Percentiles rank a stretch among this genome's conserved stretches.
Evolutionary conservation across 2,329 filamentous ascomycete species (phyloP).

Genomic region (Epicoccum sorghinum): DNA sequence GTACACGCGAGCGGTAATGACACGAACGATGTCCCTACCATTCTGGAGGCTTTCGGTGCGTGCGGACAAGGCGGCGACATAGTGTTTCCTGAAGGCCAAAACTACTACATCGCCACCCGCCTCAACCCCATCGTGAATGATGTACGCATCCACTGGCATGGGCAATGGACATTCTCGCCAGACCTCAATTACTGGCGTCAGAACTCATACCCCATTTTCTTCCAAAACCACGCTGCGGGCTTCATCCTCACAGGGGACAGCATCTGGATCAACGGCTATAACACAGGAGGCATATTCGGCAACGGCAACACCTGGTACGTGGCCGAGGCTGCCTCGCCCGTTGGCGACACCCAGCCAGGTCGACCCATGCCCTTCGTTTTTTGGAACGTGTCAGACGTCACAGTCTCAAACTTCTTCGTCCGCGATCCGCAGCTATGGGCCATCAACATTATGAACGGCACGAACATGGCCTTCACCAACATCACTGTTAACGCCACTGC

Average conservation of each 20-base stretch:
- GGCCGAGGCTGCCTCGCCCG: slow-evolving; percentile 4
- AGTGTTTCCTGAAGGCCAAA: slow-evolving; percentile 1
- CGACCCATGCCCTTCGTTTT: slow-evolving; percentile 7
- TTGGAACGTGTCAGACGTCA: slow-evolving; percentile 3
- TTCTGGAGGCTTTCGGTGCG: not conserved
- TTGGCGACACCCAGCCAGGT: slow-evolving; percentile 6
- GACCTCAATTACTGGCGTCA: slow-evolving; percentile 1
- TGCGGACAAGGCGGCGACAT: slow-evolving; percentile 4
- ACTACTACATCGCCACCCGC: slow-evolving; percentile 5
- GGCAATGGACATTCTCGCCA: slow-evolving; percentile 7
- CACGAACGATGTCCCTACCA: not conserved
- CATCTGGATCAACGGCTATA: slow-evolving; percentile 8
- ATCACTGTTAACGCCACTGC: slow-evolving; percentile 5
- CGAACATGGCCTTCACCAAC: slow-evolving; percentile 6
- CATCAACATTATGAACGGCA: slow-evolving; percentile 11
- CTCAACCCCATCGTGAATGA: slow-evolving; percentile 2
- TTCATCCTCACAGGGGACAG: slow-evolving; percentile 2
- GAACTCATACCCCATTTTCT: slow-evolving; percentile 3
- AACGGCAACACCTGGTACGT: slow-evolving; percentile 7
- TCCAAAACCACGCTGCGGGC: slow-evolving; percentile 7
- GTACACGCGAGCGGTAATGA: slow-evolving; percentile 2
- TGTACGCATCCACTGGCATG: slow-evolving; percentile 6
- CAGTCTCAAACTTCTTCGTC: slow-evolving; percentile 7
- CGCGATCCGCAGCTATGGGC: slow-evolving; percentile 7
- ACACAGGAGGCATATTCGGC: slow-evolving; percentile 3